Conservation (phyloP, 2,329 filamentous ascomycete genomes). For the Aspergillus persii region DNA sequence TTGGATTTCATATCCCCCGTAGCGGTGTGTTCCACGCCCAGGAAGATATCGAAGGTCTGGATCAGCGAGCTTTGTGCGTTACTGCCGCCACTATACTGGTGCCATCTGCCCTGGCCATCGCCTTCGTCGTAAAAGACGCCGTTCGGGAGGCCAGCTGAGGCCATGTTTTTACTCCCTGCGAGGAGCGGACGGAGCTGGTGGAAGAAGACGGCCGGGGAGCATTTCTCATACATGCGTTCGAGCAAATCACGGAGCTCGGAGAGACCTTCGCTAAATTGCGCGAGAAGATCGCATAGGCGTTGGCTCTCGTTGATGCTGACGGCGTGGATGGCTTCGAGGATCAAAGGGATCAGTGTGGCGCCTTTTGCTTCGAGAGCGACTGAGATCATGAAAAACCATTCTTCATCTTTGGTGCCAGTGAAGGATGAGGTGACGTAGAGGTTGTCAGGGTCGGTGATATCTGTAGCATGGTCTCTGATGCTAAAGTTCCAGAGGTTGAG, state of each 20-base stretch:
- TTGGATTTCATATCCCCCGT: conserved; percentile 32
- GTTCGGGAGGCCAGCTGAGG: conserved; percentile 48
- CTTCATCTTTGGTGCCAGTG: conserved; percentile 41
- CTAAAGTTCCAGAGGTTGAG: conserved; percentile 42
- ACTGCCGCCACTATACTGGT: conserved; percentile 53
- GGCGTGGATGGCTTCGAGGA: conserved; percentile 47
- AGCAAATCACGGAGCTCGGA: conserved; percentile 43
- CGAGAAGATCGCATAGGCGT: conserved; percentile 40
- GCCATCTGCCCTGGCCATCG: conserved; percentile 48
- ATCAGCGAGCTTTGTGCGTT: conserved; percentile 56
- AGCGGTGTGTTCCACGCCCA: conserved; percentile 49
- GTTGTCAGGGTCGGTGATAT: conserved; percentile 39
- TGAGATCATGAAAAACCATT: conserved; percentile 53
- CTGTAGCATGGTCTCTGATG: conserved; percentile 18
- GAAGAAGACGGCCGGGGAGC: conserved; percentile 50
- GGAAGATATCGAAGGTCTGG: conserved; percentile 54
- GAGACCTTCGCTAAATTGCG: conserved; percentile 42
- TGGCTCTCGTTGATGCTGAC: conserved; percentile 37
- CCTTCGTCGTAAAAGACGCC: conserved; percentile 55
- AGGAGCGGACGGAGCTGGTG: conserved; percentile 52
- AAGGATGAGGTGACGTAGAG: conserved; percentile 35
- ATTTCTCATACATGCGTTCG: conserved; percentile 53
- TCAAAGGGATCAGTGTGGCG: conserved; percentile 26
- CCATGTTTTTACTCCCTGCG: conserved; percentile 56
- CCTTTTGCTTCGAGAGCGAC: conserved; percentile 54